Evolutionary conservation across 805 yeast genomes (phyloP), one percentile per base, ranked within the genome.

Genomic region (Pichia scutulata): DNA sequence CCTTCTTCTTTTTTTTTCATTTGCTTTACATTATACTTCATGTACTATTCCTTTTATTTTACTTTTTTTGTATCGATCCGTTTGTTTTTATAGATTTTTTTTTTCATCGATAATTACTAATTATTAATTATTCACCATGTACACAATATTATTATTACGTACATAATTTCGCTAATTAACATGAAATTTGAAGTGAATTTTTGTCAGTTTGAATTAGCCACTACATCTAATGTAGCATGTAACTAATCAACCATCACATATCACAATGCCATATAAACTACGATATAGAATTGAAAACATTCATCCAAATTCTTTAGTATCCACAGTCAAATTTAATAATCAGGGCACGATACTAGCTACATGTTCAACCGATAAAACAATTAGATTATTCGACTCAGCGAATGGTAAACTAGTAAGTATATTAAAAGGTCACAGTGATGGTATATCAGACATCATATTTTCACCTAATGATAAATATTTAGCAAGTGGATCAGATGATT

Each of bases 401-500:
- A 42, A 42, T 6, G 77, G 75, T 2, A 52, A 58, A 7, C 57
- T 70, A 25, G 51, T 65, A 10, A 56, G 70, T 25, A 62, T 70
- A 14, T 57, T 76, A 39, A 51, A 53, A 10, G 90, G 89, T 1
- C 96, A 92, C 62, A 64, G 77, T 2, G 73, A 67, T 25, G 93
- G 96, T 1, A 72, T 92, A 2, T 84, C 90, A 14, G 89, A 84
- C 53, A 58, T 93, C 1, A 76, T 79, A 37, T 92, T 89, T 81
- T 79, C 90, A 1, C 90, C 92, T 2, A 83, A 86, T 62, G 75
- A 85, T 13, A 70, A 73, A 47, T 78, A 84, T 46, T 53, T 92
- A 7, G 97, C 95, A 1, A 79, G 95, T 0, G 93, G 85, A 1
- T 84, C 95, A 0, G 97, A 92, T 63, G 99, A 92, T 65, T 72